phyloP scores from a whole-genome alignment of 148 eudicot genomes.

The Talinum fruticosum region DNA sequence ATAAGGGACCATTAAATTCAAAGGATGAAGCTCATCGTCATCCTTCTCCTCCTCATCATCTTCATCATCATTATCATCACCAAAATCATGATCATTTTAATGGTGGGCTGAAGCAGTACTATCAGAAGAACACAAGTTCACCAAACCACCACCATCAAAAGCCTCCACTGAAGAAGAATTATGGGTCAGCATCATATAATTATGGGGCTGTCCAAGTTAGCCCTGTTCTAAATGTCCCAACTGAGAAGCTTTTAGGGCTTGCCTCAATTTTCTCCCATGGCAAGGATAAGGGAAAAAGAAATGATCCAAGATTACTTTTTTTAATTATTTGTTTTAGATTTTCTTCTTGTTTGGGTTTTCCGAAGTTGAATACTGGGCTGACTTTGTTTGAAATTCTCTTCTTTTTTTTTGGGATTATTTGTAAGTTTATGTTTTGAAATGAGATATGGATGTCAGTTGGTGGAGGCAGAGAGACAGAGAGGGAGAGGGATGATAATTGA shows the following conservation, averaged over 20 bases:
- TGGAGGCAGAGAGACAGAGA: too few relatives aligned
- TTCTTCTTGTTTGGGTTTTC: neutral
- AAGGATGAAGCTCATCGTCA: slow-evolving; percentile 35
- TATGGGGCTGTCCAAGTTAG: slow-evolving; percentile 38
- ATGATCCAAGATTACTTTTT: slow-evolving; percentile 18
- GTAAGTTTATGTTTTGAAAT: neutral
- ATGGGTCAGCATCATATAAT: slow-evolving; percentile 27
- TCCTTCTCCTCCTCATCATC: too few relatives aligned
- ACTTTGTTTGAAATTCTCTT: neutral
- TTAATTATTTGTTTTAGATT: neutral
- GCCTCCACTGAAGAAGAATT: slow-evolving; percentile 82
- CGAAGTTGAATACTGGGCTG: slow-evolving; percentile 4
- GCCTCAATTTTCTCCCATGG: slow-evolving; percentile 61
- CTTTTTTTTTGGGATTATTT: neutral
- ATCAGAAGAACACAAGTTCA: slow-evolving; percentile 20
- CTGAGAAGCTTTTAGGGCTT: slow-evolving; percentile 59
- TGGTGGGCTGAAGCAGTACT: slow-evolving; percentile 9
- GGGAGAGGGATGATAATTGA: neutral
- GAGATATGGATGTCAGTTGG: slow-evolving; percentile 24
- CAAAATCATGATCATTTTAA: neutral
- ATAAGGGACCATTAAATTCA: slow-evolving; percentile 42
- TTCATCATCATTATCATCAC: slow-evolving; percentile 4
- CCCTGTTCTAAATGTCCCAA: slow-evolving; percentile 64
- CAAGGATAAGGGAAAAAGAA: slow-evolving; percentile 52
- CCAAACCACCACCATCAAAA: slow-evolving; percentile 34